These are phyloP conservation scores for Cryptococcus jaspeensis DNA, from an alignment of 1,284 basidiomycete genomes.

Conservation along the genomic window DNA sequence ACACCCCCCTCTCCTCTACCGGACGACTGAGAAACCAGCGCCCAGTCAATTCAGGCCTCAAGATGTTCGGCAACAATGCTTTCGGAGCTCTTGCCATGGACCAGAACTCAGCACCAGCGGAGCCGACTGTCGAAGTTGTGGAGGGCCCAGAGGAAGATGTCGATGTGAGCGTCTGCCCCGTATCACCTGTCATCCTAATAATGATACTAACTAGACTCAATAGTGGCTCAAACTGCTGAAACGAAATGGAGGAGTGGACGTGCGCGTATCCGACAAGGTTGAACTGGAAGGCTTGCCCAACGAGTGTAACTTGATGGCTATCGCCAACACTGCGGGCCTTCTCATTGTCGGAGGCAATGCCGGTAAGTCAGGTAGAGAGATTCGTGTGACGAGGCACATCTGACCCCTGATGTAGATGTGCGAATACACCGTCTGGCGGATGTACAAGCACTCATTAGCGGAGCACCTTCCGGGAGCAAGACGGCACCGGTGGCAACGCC, in stretches of 20 bases:
- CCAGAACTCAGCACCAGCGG: conserved; percentile 13
- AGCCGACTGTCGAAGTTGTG: conserved; percentile 21
- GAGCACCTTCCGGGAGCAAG: conserved; percentile 26
- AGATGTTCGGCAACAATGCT: conserved; percentile 34
- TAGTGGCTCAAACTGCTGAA: conserved; percentile 51
- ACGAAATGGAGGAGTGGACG: conserved; percentile 49
- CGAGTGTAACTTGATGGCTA: conserved; percentile 49
- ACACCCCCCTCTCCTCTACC: too few relatives aligned
- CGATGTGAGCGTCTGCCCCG: background rate
- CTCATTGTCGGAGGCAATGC: conserved; percentile 48
- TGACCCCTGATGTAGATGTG: conserved; percentile 26
- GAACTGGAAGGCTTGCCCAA: conserved; percentile 42
- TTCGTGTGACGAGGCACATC: background rate
- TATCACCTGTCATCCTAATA: too few relatives aligned
- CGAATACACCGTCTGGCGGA: conserved; percentile 40
- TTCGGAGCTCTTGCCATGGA: conserved; percentile 40
- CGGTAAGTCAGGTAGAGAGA: conserved; percentile 25
- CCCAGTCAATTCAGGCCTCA: background rate
- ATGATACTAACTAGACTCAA: background rate
- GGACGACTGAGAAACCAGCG: too few relatives aligned
- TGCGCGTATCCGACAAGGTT: conserved; percentile 42
- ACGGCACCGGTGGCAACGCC: conserved; percentile 26
- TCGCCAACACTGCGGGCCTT: conserved; percentile 48
- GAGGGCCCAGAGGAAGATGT: conserved; percentile 47
- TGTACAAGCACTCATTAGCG: conserved; percentile 34